Base-by-base conservation (phyloP, 192 early-diverging fungal species). In the Coemansia sp. region DNA sequence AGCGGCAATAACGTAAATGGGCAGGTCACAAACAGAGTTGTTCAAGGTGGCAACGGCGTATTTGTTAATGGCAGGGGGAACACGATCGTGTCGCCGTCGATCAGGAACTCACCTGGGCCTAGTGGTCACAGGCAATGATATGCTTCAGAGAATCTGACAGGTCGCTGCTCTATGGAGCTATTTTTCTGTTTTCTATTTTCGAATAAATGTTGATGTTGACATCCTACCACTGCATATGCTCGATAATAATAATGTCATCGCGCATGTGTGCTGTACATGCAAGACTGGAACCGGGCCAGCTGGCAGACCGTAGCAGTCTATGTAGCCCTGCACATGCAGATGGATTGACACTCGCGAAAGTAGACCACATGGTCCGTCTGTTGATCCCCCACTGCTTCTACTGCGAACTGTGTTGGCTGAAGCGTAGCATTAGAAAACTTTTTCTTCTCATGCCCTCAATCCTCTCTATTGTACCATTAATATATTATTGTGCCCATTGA, bases 21-120 rank as follows among this genome's bases (percentile, higher is more conserved):
- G 36, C 45, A 60, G 18, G 63, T 60, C 14, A 57, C 33, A 3
- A 56, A 31, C 14, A 65, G 51, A 0, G 48, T 76, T 18, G 60
- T 73, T 39, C 37, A 66, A 0, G 73, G 78, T 28, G 33, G 20
- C 13, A 63, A 62, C 14, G 73, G 78, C 28, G 60, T 63, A 31
- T 43, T 63, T 50, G 39, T 62, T 20, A 76, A 69, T 37, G 73
- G 73, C 46, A 72, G 62, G 33, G 65, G 67, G 14, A 79, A 81
- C 67, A 77, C 43, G 42, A 39, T 70, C 23, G 39, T 66, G 33
- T 34, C 34, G 2, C 28, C 56, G 9, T 37, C 20, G 35, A 20
- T 20, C 10, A 37, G 35, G 56, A 8, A 37, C 18, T 7, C 1
- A 18, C 10, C 34, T 37, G 34, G 56, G 2, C 35, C 35, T 4